Conservation (phyloP, 495 filamentous ascomycete genomes). For the Aeminium ludgeri region DNA sequence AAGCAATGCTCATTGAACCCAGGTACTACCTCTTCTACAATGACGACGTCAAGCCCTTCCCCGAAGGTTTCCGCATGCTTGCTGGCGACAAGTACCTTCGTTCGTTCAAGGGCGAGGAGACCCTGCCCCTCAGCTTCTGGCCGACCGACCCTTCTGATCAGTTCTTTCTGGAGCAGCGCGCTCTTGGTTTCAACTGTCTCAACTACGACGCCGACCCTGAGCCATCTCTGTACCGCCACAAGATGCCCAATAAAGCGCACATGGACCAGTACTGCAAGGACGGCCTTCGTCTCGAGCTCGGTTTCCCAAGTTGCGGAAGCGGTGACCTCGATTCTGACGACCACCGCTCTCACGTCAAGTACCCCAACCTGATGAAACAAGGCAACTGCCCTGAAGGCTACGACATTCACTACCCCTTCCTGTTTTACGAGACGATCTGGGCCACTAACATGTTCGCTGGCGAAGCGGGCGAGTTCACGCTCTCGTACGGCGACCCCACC, state of each 20-base stretch:
- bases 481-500: constrained; percentile 67
- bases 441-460: constrained; percentile 53
- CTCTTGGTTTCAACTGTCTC: constrained; percentile 83
- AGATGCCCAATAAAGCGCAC: constrained; percentile 59
- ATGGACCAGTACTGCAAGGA: constrained; percentile 52
- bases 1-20: no score
- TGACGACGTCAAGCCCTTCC: constrained; percentile 56
- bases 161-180: constrained; percentile 53
- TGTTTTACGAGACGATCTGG: constrained; percentile 86
- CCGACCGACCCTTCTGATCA: constrained; percentile 30
- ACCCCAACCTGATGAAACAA: constrained; percentile 46
- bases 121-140: constrained; percentile 21
- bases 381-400: constrained; percentile 64
- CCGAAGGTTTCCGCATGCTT: constrained; percentile 66
- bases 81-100: constrained; percentile 54
- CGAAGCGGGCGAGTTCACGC: constrained; percentile 52
- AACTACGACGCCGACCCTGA: constrained; percentile 48
- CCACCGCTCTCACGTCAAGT: constrained; percentile 43
- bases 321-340: constrained; percentile 31
- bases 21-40: constrained; percentile 56
- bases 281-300: constrained; percentile 43
- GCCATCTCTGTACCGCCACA: constrained; percentile 59
- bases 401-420: constrained; percentile 47
- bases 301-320: constrained; percentile 38
- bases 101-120: constrained; percentile 54